Percentiles rank a stretch among this genome's conserved stretches.
phyloP scores from a whole-genome alignment of 2,329 filamentous ascomycete species.

The Cryphonectria nitschkei region DNA sequence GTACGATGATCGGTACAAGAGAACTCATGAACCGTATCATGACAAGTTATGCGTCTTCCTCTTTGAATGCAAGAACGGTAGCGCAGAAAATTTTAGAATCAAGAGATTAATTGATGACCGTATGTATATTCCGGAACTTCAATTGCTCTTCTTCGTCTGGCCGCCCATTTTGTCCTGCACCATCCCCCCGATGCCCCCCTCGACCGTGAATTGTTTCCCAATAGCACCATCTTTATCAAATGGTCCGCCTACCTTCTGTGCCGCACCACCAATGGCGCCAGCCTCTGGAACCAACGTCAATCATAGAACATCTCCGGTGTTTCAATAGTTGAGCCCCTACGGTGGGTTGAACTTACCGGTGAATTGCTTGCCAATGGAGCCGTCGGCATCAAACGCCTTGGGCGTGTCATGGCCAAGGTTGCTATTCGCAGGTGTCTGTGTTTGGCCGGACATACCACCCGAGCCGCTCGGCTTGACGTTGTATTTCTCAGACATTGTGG shows the following conservation, averaged over 20 bases:
- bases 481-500: slow-evolving; percentile 29
- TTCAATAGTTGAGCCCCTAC: background rate
- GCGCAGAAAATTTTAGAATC: background rate
- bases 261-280: slow-evolving; percentile 54
- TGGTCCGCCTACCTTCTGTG: slow-evolving; percentile 54
- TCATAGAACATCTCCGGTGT: no score
- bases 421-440: slow-evolving; percentile 34
- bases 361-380: slow-evolving; percentile 59
- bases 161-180: slow-evolving; percentile 52
- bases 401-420: slow-evolving; percentile 38
- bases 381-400: slow-evolving; percentile 51
- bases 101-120: background rate
- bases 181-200: slow-evolving; percentile 56
- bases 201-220: slow-evolving; percentile 58
- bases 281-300: slow-evolving; percentile 38
- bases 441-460: slow-evolving; percentile 26
- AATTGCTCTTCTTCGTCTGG: slow-evolving; percentile 33
- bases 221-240: slow-evolving; percentile 55
- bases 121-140: background rate
- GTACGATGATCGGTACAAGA: no score
- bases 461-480: slow-evolving; percentile 22
- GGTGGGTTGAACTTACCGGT: slow-evolving; percentile 43
- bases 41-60: no score
- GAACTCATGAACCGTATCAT: no score
- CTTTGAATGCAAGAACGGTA: background rate